Evolutionary conservation across 257 asterid species (phyloP).

Genomic region (Nicotiana benthamiana): DNA sequence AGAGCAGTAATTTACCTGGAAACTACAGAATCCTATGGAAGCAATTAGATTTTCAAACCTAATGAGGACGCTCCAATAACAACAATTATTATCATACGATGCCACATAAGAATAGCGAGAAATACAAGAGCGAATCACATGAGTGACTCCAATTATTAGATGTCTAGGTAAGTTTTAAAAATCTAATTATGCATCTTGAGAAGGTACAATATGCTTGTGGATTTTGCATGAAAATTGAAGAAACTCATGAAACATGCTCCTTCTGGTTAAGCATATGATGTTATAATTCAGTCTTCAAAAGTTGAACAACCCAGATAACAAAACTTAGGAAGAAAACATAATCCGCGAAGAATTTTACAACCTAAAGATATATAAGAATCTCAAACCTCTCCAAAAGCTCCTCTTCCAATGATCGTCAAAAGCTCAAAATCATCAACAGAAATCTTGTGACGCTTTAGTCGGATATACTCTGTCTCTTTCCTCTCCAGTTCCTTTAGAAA

Average conservation of each 20-base stretch:
- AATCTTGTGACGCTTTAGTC: slow-evolving; percentile 65
- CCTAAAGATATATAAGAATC: neutral
- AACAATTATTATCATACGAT: neutral
- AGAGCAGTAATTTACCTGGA: neutral
- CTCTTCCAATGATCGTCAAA: slow-evolving; percentile 66
- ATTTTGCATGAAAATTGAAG: neutral
- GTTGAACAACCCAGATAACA: neutral
- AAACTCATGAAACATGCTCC: neutral
- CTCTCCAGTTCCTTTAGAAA: slow-evolving; percentile 64
- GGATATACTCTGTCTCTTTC: slow-evolving; percentile 72
- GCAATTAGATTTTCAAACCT: neutral
- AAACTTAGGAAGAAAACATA: neutral
- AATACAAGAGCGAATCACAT: neutral
- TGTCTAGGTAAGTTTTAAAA: neutral
- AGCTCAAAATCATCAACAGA: slow-evolving; percentile 76
- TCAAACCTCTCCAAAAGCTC: slow-evolving; percentile 90
- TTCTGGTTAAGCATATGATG: neutral
- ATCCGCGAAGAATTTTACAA: neutral
- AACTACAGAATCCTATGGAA: neutral
- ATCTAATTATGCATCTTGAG: neutral
- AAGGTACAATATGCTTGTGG: neutral
- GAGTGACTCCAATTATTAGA: neutral
- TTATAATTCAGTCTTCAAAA: neutral
- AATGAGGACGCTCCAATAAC: neutral
- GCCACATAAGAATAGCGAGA: neutral